Conservation (phyloP, 164 flowering plant genomes). For the Akebia trifoliata region DNA sequence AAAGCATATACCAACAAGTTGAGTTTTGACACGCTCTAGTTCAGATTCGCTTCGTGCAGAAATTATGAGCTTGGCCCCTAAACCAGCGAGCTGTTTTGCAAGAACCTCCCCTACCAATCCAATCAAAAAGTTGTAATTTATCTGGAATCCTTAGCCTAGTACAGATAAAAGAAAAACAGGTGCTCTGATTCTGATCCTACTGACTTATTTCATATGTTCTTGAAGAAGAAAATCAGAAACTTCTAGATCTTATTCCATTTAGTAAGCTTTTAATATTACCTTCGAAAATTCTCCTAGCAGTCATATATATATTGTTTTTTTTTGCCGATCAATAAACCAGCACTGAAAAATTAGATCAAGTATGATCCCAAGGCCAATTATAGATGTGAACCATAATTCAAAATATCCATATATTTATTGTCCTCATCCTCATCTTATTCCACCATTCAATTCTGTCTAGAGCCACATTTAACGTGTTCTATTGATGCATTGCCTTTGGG, state of each 20-base stretch:
- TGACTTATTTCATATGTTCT: not conserved
- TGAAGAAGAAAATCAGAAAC: not conserved
- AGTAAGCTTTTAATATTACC: not conserved
- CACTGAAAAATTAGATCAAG: too few species aligned
- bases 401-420: too few species aligned
- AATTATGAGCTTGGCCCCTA: slow-evolving; percentile 86
- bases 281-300: too few species aligned
- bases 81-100: slow-evolving; percentile 71
- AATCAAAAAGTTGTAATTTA: slow-evolving; percentile 4
- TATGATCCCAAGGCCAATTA: too few species aligned
- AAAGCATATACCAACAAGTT: slow-evolving; percentile 52
- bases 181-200: not conserved
- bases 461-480: too few species aligned
- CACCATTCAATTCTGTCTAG: too few species aligned
- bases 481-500: too few species aligned
- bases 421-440: too few species aligned
- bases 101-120: slow-evolving; percentile 64
- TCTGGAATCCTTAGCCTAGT: not conserved
- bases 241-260: too few species aligned
- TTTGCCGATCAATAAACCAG: too few species aligned
- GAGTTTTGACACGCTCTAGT: slow-evolving; percentile 63
- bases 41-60: slow-evolving; percentile 87
- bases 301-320: too few species aligned
- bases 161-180: not conserved
- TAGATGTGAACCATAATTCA: too few species aligned